Conservation (phyloP, 2,329 filamentous ascomycete species). For the Cordyceps fumosorosea region DNA sequence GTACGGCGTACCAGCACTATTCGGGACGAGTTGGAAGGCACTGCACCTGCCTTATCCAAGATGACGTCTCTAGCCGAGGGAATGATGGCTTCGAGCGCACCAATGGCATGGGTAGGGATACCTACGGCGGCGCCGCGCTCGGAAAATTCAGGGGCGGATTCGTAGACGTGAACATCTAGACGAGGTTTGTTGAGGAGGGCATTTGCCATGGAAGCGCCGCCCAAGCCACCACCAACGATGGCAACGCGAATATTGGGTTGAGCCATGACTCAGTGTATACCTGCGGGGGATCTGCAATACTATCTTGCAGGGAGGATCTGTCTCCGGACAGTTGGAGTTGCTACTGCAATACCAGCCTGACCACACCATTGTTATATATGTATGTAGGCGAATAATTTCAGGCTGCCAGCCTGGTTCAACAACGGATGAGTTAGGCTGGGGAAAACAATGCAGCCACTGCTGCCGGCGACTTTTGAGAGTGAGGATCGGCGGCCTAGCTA, state of each 20-base stretch:
- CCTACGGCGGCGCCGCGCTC: conserved; percentile 21
- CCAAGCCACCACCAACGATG: conserved; percentile 20
- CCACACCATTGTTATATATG: not conserved
- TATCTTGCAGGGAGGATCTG: not conserved
- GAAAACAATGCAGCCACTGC: no score
- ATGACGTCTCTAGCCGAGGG: conserved; percentile 7
- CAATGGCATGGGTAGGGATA: conserved; percentile 13
- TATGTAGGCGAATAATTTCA: not conserved
- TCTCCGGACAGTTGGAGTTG: not conserved
- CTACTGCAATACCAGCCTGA: not conserved
- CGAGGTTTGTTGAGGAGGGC: conserved; percentile 15
- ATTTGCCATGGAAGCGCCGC: conserved; percentile 17
- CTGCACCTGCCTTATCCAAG: conserved; percentile 16
- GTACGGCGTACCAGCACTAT: conserved; percentile 2
- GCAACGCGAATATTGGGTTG: conserved; percentile 14
- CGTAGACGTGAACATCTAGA: conserved; percentile 19
- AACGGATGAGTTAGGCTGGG: no score
- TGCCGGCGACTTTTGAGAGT: not conserved
- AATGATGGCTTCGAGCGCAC: conserved; percentile 15
- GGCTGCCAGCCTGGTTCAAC: not conserved
- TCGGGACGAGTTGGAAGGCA: conserved; percentile 14
- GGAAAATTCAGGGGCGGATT: conserved; percentile 18
- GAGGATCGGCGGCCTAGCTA: not conserved
- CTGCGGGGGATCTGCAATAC: not conserved
- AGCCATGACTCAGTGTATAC: not conserved